These are phyloP conservation scores for Penicillium cataractarum DNA, from an alignment of 495 filamentous ascomycete genomes.

Conservation along the genomic window DNA sequence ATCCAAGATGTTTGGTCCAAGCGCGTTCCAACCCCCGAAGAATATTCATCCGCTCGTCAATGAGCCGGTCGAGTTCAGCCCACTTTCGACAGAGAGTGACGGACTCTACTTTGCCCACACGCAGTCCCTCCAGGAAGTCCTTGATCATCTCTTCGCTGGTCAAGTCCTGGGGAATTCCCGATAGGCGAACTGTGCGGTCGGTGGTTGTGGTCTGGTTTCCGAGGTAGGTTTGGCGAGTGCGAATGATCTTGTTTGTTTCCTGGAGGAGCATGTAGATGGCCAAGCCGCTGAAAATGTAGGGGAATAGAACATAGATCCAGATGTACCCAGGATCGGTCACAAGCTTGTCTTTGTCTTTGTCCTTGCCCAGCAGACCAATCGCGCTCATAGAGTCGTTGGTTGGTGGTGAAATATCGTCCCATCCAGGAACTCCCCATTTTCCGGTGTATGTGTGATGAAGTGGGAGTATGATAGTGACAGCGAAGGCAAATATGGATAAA, in stretches of 20 bases:
- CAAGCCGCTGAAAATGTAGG: constrained; percentile 84
- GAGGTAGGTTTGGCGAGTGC: constrained; percentile 85
- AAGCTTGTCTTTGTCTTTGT: constrained; percentile 38
- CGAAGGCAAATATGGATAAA: constrained; percentile 74
- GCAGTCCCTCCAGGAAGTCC: constrained; percentile 81
- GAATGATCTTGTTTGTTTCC: constrained; percentile 82
- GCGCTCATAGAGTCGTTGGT: constrained; percentile 18
- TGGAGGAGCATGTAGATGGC: constrained; percentile 80
- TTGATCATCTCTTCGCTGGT: constrained; percentile 82
- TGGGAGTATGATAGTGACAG: constrained; percentile 77
- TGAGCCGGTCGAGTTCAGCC: constrained; percentile 76
- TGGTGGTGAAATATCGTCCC: constrained; percentile 34
- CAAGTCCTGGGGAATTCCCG: constrained; percentile 82
- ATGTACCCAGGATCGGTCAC: constrained; percentile 59
- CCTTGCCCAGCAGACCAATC: constrained; percentile 23
- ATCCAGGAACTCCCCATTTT: constrained; percentile 46
- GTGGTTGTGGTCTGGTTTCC: constrained; percentile 92
- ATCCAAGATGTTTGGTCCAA: constrained; percentile 73
- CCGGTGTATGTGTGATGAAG: constrained; percentile 75
- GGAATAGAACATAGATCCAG: constrained; percentile 92
- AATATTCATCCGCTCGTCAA: constrained; percentile 65
- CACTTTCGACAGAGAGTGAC: constrained; percentile 89
- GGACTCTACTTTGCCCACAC: constrained; percentile 90
- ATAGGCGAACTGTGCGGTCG: constrained; percentile 88
- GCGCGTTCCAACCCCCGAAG: constrained; percentile 80